A percentile compares a stretch with the other conserved stretches of the same genome.
phyloP scores from a whole-genome alignment of 139 green algal genomes.

The Coelastrella sp. region DNA sequence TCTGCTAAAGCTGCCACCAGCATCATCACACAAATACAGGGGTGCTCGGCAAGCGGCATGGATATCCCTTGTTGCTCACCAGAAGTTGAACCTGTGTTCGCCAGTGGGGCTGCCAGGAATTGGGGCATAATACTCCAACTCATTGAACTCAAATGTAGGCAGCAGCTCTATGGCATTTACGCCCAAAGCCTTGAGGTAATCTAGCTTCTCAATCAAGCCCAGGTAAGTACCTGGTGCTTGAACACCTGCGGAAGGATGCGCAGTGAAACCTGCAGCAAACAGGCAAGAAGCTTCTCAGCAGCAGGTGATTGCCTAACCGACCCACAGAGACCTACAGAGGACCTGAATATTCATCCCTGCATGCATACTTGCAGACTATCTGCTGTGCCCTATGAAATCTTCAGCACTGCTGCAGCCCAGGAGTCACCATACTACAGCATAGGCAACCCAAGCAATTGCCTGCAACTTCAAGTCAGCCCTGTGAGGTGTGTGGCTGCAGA shows the following conservation, averaged over 20 bases:
- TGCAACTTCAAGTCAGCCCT: no score
- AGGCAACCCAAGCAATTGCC: no score
- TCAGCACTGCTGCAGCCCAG: no score
- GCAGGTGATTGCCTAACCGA: neutral
- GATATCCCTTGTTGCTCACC: constrained; percentile 67
- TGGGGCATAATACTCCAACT: constrained; percentile 95
- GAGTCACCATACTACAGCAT: no score
- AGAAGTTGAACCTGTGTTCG: constrained; percentile 92
- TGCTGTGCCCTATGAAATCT: no score
- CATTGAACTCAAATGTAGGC: constrained; percentile 95
- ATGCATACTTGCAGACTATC: neutral
- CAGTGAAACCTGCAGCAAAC: constrained; percentile 81
- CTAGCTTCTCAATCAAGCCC: constrained; percentile 88
- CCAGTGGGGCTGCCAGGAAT: constrained; percentile 64
- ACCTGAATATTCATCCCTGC: no score
- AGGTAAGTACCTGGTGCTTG: constrained; percentile 85
- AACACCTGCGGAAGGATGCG: constrained; percentile 70
- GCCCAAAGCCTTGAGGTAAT: constrained; percentile 93
- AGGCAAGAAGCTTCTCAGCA: neutral
- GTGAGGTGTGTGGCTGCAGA: no score
- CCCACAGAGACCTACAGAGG: no score
- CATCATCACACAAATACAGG: no score
- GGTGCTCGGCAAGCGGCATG: neutral
- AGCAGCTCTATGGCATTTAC: constrained; percentile 98
- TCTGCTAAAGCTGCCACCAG: no score